Conservation (phyloP, 2,329 filamentous ascomycete species). For the Ophiostoma sp. region DNA sequence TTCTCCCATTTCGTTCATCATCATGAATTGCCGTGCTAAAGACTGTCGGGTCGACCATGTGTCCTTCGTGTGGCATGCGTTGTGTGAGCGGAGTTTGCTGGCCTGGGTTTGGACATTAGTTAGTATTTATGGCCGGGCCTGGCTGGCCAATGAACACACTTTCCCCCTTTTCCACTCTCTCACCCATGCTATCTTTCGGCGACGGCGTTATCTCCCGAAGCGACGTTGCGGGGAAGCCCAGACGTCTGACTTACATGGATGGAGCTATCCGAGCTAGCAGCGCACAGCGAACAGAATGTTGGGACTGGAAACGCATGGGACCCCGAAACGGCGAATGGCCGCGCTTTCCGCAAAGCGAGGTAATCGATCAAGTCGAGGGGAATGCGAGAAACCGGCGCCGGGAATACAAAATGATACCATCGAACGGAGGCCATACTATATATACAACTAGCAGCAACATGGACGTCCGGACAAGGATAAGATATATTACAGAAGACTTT, state of each 20-base stretch:
- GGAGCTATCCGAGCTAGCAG: background rate
- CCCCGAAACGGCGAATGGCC: constrained; percentile 9
- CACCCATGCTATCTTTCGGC: background rate
- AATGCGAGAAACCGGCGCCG: background rate
- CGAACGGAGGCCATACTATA: background rate
- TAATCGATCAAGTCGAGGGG: background rate
- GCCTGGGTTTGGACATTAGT: background rate
- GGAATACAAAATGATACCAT: background rate
- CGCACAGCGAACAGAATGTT: background rate
- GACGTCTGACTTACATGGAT: background rate
- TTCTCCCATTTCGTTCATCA: background rate
- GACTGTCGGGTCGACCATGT: background rate
- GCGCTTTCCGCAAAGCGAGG: constrained; percentile 10
- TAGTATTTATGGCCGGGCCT: background rate
- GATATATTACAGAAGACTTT: background rate
- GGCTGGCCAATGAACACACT: constrained; percentile 9
- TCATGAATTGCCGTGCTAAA: background rate
- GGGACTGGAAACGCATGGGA: background rate
- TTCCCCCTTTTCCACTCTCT: background rate
- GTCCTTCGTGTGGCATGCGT: background rate
- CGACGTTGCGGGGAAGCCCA: constrained; percentile 4
- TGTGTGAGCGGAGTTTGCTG: background rate
- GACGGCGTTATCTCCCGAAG: constrained; percentile 1
- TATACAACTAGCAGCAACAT: background rate
- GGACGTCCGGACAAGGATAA: background rate